These are phyloP conservation scores for Sporothrix variecibatus DNA, from an alignment of 2,329 filamentous ascomycete genomes.

Conservation along the genomic window DNA sequence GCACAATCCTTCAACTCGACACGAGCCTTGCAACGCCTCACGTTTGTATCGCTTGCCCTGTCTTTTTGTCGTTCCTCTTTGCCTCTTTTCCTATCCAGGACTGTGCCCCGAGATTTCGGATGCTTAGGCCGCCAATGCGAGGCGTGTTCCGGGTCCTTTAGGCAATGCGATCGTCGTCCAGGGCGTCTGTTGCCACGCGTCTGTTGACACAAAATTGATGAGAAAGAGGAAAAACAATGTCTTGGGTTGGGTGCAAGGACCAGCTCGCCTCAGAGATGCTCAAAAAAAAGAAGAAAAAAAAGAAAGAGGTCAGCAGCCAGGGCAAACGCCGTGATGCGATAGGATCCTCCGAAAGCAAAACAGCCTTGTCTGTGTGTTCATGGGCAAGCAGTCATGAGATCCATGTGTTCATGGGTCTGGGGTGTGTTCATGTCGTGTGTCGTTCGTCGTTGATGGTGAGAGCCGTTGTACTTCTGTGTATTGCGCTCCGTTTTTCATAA, in stretches of 20 bases:
- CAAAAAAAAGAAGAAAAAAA: not conserved
- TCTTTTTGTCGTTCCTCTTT: not conserved
- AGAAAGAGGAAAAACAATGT: not conserved
- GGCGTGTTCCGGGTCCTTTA: not conserved
- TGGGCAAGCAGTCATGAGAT: not conserved
- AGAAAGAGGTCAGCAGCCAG: not conserved
- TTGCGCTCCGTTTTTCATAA: not conserved
- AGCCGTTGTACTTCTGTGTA: not conserved
- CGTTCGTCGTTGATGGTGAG: constrained; percentile 8
- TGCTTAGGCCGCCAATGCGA: constrained; percentile 1
- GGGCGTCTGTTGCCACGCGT: not conserved
- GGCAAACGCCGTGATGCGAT: not conserved
- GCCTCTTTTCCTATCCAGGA: constrained; percentile 5
- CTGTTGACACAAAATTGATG: not conserved
- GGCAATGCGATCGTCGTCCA: not conserved
- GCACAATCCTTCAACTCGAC: not conserved
- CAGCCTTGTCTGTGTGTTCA: constrained; percentile 1
- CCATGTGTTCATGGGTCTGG: not conserved
- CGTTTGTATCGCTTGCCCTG: not conserved
- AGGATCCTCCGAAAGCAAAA: not conserved
- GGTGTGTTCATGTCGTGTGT: not conserved
- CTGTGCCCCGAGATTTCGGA: not conserved
- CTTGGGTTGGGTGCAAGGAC: not conserved
- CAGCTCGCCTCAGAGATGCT: not conserved
- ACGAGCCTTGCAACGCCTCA: not conserved